phyloP scores from a whole-genome alignment of 441 rosid genomes.

The Croton setiger region DNA sequence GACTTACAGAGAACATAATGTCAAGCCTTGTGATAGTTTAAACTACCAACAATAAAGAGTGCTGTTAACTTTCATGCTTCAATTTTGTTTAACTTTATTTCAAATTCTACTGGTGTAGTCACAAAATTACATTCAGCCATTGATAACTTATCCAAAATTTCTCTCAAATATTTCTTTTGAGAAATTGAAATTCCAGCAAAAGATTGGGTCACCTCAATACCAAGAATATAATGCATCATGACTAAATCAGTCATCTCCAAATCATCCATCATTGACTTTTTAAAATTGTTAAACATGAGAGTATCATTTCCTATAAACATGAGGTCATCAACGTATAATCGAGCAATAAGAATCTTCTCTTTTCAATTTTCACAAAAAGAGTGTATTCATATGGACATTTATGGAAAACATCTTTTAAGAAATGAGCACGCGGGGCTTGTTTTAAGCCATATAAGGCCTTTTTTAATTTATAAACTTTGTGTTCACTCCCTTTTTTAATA shows the following conservation, averaged over 20 bases:
- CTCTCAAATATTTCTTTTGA: not conserved
- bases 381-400: not conserved
- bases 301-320: not conserved
- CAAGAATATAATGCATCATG: not conserved
- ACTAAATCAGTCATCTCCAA: not conserved
- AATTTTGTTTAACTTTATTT: not conserved
- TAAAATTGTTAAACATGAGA: not conserved
- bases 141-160: not conserved
- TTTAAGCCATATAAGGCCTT: not conserved
- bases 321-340: not conserved
- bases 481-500: too few species aligned
- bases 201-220: not conserved
- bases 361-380: not conserved
- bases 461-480: too few species aligned
- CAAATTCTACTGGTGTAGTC: not conserved
- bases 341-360: not conserved
- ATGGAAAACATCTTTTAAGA: not conserved
- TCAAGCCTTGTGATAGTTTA: too few species aligned
- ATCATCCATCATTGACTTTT: not conserved
- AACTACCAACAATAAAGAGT: not conserved
- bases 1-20: too few species aligned
- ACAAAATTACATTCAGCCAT: not conserved
- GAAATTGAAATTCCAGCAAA: not conserved
- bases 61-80: too few species aligned
- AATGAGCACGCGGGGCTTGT: not conserved